Conservation (phyloP, 345 rosid species). For the Linum trigynum region DNA sequence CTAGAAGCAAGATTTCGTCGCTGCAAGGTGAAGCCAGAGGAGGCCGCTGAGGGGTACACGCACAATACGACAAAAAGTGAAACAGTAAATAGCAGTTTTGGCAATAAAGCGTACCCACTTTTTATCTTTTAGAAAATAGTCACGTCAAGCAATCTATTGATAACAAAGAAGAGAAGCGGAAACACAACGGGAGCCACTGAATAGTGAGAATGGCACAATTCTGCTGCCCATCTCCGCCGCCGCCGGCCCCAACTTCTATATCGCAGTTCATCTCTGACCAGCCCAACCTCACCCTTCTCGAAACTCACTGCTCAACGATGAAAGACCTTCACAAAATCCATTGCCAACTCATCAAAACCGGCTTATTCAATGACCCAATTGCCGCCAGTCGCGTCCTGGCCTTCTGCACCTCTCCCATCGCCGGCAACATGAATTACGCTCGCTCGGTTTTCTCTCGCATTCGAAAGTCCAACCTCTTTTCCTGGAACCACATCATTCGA, state of each 20-base stretch:
- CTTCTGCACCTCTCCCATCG: constrained; percentile 39
- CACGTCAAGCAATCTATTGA: too few species aligned
- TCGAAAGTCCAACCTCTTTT: constrained; percentile 39
- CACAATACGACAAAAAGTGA: too few species aligned
- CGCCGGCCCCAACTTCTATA: constrained; percentile 26
- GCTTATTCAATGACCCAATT: constrained; percentile 32
- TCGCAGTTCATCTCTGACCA: constrained; percentile 27
- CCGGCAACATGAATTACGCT: constrained; percentile 61
- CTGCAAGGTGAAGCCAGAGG: too few species aligned
- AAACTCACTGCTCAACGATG: constrained; percentile 40
- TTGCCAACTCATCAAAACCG: constrained; percentile 63
- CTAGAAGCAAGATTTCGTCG: too few species aligned
- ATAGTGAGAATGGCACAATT: constrained; percentile 17
- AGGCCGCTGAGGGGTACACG: too few species aligned
- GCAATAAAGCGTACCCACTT: too few species aligned
- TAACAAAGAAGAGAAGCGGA: too few species aligned
- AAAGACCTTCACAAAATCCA: constrained; percentile 59
- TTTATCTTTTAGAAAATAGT: too few species aligned
- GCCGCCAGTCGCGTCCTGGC: constrained; percentile 62
- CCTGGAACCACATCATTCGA: constrained; percentile 68
- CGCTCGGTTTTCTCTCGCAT: constrained; percentile 39
- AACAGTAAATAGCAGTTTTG: too few species aligned
- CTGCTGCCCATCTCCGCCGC: constrained; percentile 17
- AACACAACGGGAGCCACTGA: too few species aligned
- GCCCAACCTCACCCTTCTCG: constrained; percentile 39